Conservation (phyloP, 2,329 filamentous ascomycete species). For the Ophiostoma australiae region DNA sequence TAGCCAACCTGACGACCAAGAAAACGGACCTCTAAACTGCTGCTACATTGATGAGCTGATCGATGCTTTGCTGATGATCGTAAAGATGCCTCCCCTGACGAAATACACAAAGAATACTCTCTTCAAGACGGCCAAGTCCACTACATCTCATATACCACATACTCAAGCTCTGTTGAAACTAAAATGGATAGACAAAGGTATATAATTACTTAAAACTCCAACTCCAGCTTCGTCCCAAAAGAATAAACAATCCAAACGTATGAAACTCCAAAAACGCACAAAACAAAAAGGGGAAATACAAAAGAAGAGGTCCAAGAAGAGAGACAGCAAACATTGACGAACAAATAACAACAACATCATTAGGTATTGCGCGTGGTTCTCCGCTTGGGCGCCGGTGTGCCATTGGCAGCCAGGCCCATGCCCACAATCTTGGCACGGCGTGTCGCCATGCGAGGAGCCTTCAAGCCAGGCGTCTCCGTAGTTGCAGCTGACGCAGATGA, state of each 20-base stretch:
- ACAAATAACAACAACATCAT: background rate
- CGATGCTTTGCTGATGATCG: too few species aligned
- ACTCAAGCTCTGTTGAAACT: background rate
- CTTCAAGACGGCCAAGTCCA: too few species aligned
- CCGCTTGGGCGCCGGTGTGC: conserved; percentile 29
- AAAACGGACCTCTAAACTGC: too few species aligned
- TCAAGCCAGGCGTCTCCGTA: background rate
- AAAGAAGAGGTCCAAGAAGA: background rate
- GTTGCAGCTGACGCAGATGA: conserved; percentile 9
- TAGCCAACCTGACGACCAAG: background rate
- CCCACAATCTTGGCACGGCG: conserved; percentile 24
- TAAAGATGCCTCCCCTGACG: too few species aligned
- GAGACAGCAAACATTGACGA: background rate
- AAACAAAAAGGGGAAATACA: background rate
- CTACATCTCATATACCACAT: background rate
- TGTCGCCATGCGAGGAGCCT: conserved; percentile 25
- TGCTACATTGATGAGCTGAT: too few species aligned
- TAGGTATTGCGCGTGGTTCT: conserved; percentile 18
- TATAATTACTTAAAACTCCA: conserved; percentile 13
- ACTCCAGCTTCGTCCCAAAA: conserved; percentile 14
- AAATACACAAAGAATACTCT: too few species aligned
- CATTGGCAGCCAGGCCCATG: conserved; percentile 27
- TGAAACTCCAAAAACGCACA: background rate
- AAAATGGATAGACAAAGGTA: conserved; percentile 3
- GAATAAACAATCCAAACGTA: background rate